Evolutionary conservation across 768 basidiomycete species (phyloP).

Genomic region (Leccinum subtestaceum): DNA sequence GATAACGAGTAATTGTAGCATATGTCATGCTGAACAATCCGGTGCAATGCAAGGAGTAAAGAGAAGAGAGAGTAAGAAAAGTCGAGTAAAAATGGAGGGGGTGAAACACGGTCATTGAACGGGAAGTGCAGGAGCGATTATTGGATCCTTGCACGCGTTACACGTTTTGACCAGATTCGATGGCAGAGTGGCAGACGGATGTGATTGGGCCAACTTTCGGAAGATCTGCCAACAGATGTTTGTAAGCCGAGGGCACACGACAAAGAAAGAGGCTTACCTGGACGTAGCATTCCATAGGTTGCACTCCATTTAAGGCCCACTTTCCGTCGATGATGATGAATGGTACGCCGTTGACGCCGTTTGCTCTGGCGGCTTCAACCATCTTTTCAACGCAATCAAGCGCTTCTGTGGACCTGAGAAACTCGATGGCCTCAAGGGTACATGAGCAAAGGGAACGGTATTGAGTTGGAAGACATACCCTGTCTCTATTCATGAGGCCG

Average conservation of each 20-base stretch:
- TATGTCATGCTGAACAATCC: conserved; percentile 16
- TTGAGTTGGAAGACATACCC: conserved; percentile 27
- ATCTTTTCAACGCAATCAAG: conserved; percentile 40
- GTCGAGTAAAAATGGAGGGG: not conserved
- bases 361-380: conserved; percentile 38
- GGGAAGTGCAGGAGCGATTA: conserved; percentile 15
- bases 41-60: conserved; percentile 3
- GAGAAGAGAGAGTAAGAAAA: not conserved
- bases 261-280: conserved; percentile 27
- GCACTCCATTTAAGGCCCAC: conserved; percentile 46
- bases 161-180: conserved; percentile 15
- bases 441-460: not conserved
- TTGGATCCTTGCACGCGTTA: conserved; percentile 21
- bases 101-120: conserved; percentile 21
- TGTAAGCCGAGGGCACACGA: not conserved
- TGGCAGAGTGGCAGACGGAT: conserved; percentile 1
- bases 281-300: conserved; percentile 39
- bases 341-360: conserved; percentile 51
- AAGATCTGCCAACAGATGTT: conserved; percentile 24
- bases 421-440: conserved; percentile 34
- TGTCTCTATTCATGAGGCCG: conserved; percentile 38
- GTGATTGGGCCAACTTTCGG: conserved; percentile 29
- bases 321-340: conserved; percentile 47
- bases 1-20: conserved; percentile 12
- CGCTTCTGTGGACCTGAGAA: conserved; percentile 41